Evolutionary conservation across 345 rosid species (phyloP).

Genomic region (Lepidium africanum): DNA sequence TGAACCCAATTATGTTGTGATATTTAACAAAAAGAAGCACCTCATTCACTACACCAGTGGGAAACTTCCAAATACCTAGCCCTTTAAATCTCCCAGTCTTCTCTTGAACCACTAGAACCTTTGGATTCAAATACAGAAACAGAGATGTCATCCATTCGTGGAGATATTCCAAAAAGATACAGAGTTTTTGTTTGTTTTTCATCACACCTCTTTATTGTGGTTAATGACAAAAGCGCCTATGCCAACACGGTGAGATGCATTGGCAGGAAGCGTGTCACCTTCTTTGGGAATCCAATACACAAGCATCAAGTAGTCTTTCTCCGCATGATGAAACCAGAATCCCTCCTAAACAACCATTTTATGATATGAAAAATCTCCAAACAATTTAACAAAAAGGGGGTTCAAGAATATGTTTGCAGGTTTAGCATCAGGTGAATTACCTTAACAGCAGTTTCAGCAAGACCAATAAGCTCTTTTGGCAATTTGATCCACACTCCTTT

Average conservation of each 20-base stretch:
- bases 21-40: constrained; percentile 22
- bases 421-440: constrained; percentile 28
- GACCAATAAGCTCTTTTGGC: constrained; percentile 55
- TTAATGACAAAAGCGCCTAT: constrained; percentile 78
- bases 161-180: not conserved
- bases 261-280: constrained; percentile 59
- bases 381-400: not conserved
- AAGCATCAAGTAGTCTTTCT: constrained; percentile 74
- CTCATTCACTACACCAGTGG: constrained; percentile 81
- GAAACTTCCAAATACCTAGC: constrained; percentile 73
- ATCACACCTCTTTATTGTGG: constrained; percentile 58
- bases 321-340: constrained; percentile 92
- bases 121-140: not conserved
- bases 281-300: constrained; percentile 70
- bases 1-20: not conserved
- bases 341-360: constrained; percentile 53
- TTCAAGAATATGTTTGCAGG: not conserved
- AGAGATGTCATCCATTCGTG: not conserved
- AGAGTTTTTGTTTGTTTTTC: not conserved
- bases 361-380: not conserved
- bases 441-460: constrained; percentile 72
- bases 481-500: constrained; percentile 87
- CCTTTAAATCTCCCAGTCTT: constrained; percentile 52
- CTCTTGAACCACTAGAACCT: constrained; percentile 86
- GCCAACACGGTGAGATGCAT: constrained; percentile 81